phyloP scores from a whole-genome alignment of 306 rosid genomes.

The Cotoneaster glaucophyllus region DNA sequence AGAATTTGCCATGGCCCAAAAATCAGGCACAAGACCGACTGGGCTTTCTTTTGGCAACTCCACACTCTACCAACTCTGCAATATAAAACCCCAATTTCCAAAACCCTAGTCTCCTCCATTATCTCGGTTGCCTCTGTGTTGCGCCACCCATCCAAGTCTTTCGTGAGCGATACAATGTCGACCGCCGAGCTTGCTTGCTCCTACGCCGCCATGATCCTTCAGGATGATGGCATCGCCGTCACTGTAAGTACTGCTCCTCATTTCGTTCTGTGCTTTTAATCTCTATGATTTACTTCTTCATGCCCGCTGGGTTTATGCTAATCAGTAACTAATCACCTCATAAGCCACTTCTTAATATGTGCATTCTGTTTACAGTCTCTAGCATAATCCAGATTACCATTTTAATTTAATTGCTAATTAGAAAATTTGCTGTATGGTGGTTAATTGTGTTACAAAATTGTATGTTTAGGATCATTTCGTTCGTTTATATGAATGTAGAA shows the following conservation, averaged over 20 bases:
- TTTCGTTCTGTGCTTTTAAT: neutral
- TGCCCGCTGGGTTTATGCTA: neutral
- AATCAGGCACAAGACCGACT: neutral
- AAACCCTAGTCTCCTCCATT: neutral
- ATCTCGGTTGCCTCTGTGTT: neutral
- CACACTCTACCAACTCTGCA: neutral
- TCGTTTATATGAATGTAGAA: too few relatives aligned
- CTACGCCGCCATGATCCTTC: conserved; percentile 54
- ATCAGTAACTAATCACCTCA: neutral
- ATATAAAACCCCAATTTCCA: neutral
- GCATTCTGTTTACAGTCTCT: neutral
- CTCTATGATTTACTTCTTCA: neutral
- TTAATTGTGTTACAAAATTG: neutral
- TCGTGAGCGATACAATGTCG: conserved; percentile 1
- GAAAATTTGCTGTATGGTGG: neutral
- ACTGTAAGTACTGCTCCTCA: conserved; percentile 33
- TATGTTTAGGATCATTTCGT: neutral
- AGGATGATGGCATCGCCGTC: conserved; percentile 59
- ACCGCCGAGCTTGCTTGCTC: conserved; percentile 49
- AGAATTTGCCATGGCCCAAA: too few relatives aligned
- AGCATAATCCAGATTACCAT: neutral
- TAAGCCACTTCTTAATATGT: neutral
- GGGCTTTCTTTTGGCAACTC: neutral
- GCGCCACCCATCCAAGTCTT: neutral
- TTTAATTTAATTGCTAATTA: neutral